Base-by-base conservation (phyloP, 2,329 filamentous ascomycete genomes). In the Aspergillus proliferans region DNA sequence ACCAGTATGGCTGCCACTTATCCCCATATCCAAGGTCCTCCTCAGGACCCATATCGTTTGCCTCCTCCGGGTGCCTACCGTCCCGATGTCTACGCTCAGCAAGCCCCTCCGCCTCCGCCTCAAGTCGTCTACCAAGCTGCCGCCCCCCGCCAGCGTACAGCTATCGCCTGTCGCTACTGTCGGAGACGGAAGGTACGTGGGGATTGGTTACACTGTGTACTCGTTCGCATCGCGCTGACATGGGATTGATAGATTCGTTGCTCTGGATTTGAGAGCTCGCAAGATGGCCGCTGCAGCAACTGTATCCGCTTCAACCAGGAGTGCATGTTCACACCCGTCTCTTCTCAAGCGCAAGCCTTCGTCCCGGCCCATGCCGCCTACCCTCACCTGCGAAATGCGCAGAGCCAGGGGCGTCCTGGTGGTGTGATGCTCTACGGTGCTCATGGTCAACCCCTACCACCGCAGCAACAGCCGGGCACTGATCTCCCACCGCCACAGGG, bases 261-360 rank as follows among this genome's bases (percentile, higher is more conserved):
- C 73, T 87, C 85, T 3, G 85, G 85, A 24, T 88, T 87, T 64
- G 85, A 87, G 60, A 80, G 79, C 49, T 86, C 83, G 36, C 80
- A 84, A 36, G 83, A 87, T 66, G 85, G 85, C 51, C 81, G 84
- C 52, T 88, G 85, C 73, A 81, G 77, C 61, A 88, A 88, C 66
- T 88, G 85, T 64, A 76, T 83, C 55, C 77, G 85, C 43, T 88
- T 88, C 71, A 84, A 85, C 56, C 85, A 88, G 68, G 84, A 87
- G 64, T 88, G 85, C 70, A 82, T 88, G 68, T 88, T 88, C 68
- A 87, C 84, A 1, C 85, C 85, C 2, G 85, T 88, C 21, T 87
- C 83, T 3, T 85, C 84, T 9, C 84, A 87, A 69, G 82, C 84
- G 7, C 84, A 87, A 66, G 85, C 85, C 9, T 88, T 88, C 61